Evolutionary conservation across 106 monocot species (phyloP), one percentile per base, ranked within the genome.

Genomic region (Narthecium ossifragum): DNA sequence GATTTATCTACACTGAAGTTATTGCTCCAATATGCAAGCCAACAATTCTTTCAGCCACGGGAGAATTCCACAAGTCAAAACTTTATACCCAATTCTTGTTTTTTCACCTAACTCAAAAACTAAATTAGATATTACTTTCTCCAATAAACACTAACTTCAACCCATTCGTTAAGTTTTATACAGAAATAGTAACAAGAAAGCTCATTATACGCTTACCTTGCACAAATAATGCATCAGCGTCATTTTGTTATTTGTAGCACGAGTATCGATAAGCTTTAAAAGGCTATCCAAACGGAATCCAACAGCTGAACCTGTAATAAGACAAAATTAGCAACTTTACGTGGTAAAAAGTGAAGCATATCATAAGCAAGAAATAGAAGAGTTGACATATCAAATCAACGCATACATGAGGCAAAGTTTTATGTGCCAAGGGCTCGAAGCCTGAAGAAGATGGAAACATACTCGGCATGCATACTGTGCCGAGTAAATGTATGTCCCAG

Each of bases 161-260:
- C 18, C 18, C 43, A 43, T 13, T 17, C 2, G 11, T 43, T 18
- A 43, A 43, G n/a, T n/a, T 0, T 43, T 43, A 43, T 43, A 13
- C 14, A 17, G 17, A 43, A 43, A 17, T 43, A 17, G 18, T 13
- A 13, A 3, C 14, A 4, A 43, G 18, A 13, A 43, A 43, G 43
- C 4, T 18, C 43, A 43, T 13, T 43, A 43, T 43, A 43, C 18
- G n/a, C 43, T 17, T 83, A 93, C 92, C 92, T 88, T 88, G 64
- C 92, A 93, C 48, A 93, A 78, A 73, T 93, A 93, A 66, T 93
- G 92, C 92, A 93, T 88, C 31, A 93, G 62, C 9, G 92, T 93
- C 84, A 93, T 84, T 59, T 82, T 93, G 53, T 72, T 93, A 72
- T 82, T 79, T 40, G 76, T 76, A 56, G 85, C 92, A 59, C 85